Evolutionary conservation across 768 basidiomycete species (phyloP).

Genomic region (Aureoboletus auriporus): DNA sequence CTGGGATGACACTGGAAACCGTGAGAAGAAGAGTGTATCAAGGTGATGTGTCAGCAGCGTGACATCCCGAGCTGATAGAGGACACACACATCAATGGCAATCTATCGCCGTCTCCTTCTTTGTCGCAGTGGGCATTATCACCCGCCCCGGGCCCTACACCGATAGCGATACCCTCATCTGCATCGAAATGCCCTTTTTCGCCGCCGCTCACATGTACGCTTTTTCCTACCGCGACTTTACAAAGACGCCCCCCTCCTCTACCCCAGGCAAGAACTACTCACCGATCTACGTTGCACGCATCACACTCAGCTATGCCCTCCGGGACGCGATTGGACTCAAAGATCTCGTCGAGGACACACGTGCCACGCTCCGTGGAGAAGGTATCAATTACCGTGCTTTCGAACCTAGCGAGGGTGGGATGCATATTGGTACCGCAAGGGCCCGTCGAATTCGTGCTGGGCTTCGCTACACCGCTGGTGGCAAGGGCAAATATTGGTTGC

Average conservation of each 20-base stretch:
- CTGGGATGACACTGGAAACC: too few species aligned
- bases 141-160: slow-evolving; percentile 79
- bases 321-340: slow-evolving; percentile 81
- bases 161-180: slow-evolving; percentile 88
- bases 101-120: slow-evolving; percentile 80
- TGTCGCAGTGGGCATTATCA: slow-evolving; percentile 78
- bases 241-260: slow-evolving; percentile 54
- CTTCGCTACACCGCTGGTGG: slow-evolving; percentile 91
- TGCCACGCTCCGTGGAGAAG: slow-evolving; percentile 77
- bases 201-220: slow-evolving; percentile 91
- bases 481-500: slow-evolving; percentile 93
- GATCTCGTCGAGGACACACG: slow-evolving; percentile 88
- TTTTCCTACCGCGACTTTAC: slow-evolving; percentile 85
- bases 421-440: slow-evolving; percentile 85
- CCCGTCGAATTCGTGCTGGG: slow-evolving; percentile 85
- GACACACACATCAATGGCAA: too few species aligned
- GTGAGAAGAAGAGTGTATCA: too few species aligned
- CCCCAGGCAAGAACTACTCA: slow-evolving; percentile 20
- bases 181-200: slow-evolving; percentile 97
- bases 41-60: too few species aligned
- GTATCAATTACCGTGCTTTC: slow-evolving; percentile 94
- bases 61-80: too few species aligned
- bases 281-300: slow-evolving; percentile 76
- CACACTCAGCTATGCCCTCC: slow-evolving; percentile 80
- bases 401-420: slow-evolving; percentile 93